Conservation (phyloP, 2,329 filamentous ascomycete species). For the Epichloe hybrida region DNA sequence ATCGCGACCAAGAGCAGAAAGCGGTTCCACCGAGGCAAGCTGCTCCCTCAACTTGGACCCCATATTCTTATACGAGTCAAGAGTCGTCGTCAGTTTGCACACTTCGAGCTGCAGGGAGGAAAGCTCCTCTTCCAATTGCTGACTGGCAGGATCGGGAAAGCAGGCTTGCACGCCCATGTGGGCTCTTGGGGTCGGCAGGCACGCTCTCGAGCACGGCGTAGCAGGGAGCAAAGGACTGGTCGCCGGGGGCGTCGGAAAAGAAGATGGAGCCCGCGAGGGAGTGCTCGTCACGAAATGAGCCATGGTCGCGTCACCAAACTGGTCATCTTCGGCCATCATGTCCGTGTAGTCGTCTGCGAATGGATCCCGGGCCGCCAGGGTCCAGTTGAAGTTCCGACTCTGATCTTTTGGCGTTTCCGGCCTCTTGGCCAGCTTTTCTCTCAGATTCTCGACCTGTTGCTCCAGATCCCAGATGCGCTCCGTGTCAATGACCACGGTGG, state of each 20-base stretch:
- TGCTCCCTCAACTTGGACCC: conserved; percentile 23
- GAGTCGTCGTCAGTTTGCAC: conserved; percentile 30
- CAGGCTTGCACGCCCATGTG: conserved; percentile 27
- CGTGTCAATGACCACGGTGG: conserved; percentile 35
- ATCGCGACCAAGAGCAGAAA: conserved; percentile 4
- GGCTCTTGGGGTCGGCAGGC: conserved; percentile 8
- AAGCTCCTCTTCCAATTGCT: conserved; percentile 32
- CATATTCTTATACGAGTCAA: conserved; percentile 33
- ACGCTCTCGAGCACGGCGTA: conserved; percentile 22
- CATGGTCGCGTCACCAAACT: conserved; percentile 38
- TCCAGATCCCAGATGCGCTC: conserved; percentile 29
- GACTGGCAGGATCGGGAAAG: conserved; percentile 29
- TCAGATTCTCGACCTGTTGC: conserved; percentile 24
- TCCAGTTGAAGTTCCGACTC: conserved; percentile 32
- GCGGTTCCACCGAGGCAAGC: conserved; percentile 14
- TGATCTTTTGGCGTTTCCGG: conserved; percentile 4
- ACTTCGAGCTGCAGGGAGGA: conserved; percentile 35
- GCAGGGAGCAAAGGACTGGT: conserved; percentile 32
- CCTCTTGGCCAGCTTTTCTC: conserved; percentile 18
- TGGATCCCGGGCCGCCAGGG: conserved; percentile 33
- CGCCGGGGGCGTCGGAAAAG: conserved; percentile 41
- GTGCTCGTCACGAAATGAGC: conserved; percentile 39
- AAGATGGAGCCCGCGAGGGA: conserved; percentile 29
- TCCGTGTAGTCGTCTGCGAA: conserved; percentile 30
- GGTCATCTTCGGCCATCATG: conserved; percentile 17